Base-by-base conservation (phyloP, 208 protist species). In the Phytomonas sp. region DNA sequence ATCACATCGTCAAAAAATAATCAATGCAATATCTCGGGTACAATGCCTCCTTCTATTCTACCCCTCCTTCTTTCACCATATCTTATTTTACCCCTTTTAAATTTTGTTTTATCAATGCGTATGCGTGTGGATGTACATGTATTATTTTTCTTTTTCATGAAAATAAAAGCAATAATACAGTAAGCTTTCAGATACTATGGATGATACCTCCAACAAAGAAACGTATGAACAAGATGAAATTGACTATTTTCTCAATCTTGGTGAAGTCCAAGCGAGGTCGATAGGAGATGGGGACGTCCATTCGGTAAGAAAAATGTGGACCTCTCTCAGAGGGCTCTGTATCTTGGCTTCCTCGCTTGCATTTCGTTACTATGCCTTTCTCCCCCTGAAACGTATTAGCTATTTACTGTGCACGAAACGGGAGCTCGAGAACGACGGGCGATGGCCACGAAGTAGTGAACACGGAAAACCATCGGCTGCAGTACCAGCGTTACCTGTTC, bases 201-300 rank as follows among this genome's bases (percentile, higher is more conserved):
- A 49, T 49, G 40, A 49, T 49, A 49, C 40, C 12, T 16, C 40
- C 40, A 19, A 49, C 12, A 19, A 63, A 2, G 60, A 29, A 8
- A 19, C 60, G 4, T 49, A 49, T 49, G 60, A 32, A 31, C 63
- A 8, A 16, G 63, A 67, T 31, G 63, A 67, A 42, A 67, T 67
- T 37, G 63, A 67, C 63, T 67, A 67, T 42, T 67, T 67, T 37
- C 63, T 67, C 3, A 42, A 5, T 10, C 63, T 52, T 42, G 30
- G 42, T 2, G 33, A 32, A 70, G 66, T 7, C 31, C 29, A 70
- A 67, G 63, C 4, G 10, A 29, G 12, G 10, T 40, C 33, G 29
- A 36, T 29, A 45, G 42, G 26, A 19, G 63, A 49, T 42, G 1
- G 11, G 14, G 45, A 26, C 31, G 45, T 23, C 31, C 56, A 72